Evolutionary conservation across 1,284 basidiomycete genomes (phyloP).

Genomic region (Melanopsichium pennsylvanicum): DNA sequence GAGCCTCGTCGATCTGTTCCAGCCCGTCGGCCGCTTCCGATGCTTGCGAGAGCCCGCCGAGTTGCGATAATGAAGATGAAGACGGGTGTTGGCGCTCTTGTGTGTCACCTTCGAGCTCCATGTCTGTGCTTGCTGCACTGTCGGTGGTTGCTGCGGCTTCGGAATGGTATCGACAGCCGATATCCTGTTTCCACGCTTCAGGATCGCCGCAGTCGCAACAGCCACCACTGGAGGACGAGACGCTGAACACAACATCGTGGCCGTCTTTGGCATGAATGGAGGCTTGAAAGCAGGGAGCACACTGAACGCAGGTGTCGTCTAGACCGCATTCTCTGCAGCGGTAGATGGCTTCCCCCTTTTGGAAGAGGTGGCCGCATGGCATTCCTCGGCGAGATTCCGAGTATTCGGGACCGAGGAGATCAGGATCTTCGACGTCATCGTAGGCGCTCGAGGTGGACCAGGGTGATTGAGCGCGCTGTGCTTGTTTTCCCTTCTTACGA

Average conservation of each 20-base stretch:
- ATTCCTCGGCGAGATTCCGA: conserved; percentile 58
- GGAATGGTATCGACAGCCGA: conserved; percentile 60
- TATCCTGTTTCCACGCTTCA: conserved; percentile 61
- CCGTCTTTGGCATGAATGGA: conserved; percentile 55
- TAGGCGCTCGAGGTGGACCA: conserved; percentile 31
- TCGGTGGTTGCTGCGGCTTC: conserved; percentile 6
- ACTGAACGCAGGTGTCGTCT: conserved; percentile 65
- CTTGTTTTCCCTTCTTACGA: conserved; percentile 48
- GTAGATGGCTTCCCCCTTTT: conserved; percentile 65
- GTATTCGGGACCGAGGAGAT: conserved; percentile 56
- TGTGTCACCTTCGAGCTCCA: conserved; percentile 31
- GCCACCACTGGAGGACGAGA: conserved; percentile 57
- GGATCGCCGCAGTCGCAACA: conserved; percentile 65
- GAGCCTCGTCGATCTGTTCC: conserved; percentile 26
- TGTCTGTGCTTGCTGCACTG: conserved; percentile 9
- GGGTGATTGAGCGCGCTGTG: conserved; percentile 31
- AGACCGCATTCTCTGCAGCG: conserved; percentile 64
- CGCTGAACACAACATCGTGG: conserved; percentile 63
- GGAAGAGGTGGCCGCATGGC: conserved; percentile 65
- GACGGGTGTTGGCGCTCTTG: conserved; percentile 3
- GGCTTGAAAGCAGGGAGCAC: conserved; percentile 61
- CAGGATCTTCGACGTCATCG: conserved; percentile 33
- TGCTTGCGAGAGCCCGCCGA: not conserved
- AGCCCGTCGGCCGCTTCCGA: conserved; percentile 25
- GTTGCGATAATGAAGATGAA: not conserved